phyloP scores from a whole-genome alignment of 495 filamentous ascomycete genomes.

The Sporormia fimetaria region DNA sequence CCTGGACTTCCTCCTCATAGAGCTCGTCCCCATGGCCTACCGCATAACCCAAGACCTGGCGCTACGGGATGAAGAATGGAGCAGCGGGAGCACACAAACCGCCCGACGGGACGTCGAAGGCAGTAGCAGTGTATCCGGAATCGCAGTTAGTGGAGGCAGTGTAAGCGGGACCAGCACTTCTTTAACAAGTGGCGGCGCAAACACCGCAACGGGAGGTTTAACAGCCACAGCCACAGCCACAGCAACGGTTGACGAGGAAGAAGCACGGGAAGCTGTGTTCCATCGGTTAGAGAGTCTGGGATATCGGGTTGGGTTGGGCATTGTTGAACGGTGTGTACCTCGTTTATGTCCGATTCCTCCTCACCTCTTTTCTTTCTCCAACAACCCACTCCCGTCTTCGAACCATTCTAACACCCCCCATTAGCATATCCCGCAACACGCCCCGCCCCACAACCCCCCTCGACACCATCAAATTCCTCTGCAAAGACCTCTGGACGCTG shows the following conservation, averaged over 20 bases:
- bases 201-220: background rate
- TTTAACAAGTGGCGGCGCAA: constrained; percentile 30
- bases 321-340: constrained; percentile 69
- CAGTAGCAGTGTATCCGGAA: too few relatives aligned
- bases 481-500: constrained; percentile 92
- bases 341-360: background rate
- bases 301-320: constrained; percentile 84
- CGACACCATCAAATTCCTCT: constrained; percentile 79
- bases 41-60: constrained; percentile 52
- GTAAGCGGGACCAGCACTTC: too few relatives aligned
- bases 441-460: constrained; percentile 45
- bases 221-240: constrained; percentile 5
- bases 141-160: too few relatives aligned
- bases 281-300: constrained; percentile 75
- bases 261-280: constrained; percentile 69
- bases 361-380: background rate
- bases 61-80: constrained; percentile 28
- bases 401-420: constrained; percentile 3
- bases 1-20: constrained; percentile 88
- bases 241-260: constrained; percentile 54
- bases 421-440: constrained; percentile 74
- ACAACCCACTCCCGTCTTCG: background rate
- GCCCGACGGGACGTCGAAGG: too few relatives aligned
- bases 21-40: constrained; percentile 90
- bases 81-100: too few relatives aligned